A percentile compares a stretch with the other conserved stretches of the same genome.
Conservation (phyloP, 2,329 filamentous ascomycete species). For the Fonsecaea pedrosoi region DNA sequence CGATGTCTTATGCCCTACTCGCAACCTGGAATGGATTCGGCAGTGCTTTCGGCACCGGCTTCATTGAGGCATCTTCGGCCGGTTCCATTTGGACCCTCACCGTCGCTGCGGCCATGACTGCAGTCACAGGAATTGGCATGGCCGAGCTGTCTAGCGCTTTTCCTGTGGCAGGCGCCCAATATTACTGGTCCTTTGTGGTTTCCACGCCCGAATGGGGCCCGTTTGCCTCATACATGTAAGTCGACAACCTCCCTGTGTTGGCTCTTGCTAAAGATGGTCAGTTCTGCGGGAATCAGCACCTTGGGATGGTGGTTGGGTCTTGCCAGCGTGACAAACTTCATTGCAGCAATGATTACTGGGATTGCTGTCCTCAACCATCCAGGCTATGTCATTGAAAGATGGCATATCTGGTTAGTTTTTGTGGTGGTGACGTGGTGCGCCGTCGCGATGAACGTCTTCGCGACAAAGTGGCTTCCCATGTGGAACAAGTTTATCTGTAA, state of each 20-base stretch:
- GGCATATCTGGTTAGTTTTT: constrained; percentile 32
- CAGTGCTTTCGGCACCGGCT: constrained; percentile 27
- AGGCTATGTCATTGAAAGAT: constrained; percentile 19
- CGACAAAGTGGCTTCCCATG: constrained; percentile 19
- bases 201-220: constrained; percentile 20
- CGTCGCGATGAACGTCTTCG: constrained; percentile 25
- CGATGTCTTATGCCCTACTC: constrained; percentile 28
- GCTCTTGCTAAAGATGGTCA: constrained; percentile 7
- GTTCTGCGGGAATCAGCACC: constrained; percentile 28
- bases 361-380: constrained; percentile 24
- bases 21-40: constrained; percentile 32
- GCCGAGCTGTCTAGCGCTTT: constrained; percentile 26
- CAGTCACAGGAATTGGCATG: constrained; percentile 28
- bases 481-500: constrained; percentile 29
- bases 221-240: constrained; percentile 32
- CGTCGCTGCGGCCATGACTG: constrained; percentile 27
- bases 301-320: constrained; percentile 32
- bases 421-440: constrained; percentile 25
- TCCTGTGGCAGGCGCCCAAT: constrained; percentile 28
- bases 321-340: constrained; percentile 30
- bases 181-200: constrained; percentile 34
- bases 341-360: constrained; percentile 28
- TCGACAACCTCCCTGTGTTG: not conserved
- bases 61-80: constrained; percentile 27
- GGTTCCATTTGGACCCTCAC: constrained; percentile 30